Conservation (phyloP, 179 eudicot genomes). For the Pouteria campechiana region DNA sequence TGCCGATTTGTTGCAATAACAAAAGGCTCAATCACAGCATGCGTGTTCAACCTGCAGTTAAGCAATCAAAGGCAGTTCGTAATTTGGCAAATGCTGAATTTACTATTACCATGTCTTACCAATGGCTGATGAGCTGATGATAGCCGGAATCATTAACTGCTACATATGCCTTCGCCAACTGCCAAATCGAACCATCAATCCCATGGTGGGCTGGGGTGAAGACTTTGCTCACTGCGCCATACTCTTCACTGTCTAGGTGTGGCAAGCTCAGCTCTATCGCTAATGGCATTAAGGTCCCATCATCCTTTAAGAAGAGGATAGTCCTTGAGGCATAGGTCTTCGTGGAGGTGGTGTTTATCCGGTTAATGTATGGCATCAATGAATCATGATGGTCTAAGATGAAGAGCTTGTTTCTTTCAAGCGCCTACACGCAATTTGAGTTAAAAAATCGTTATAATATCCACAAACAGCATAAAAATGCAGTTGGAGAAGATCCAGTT, state of each 20-base stretch:
- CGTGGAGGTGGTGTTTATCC: conserved; percentile 43
- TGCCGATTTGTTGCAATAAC: conserved; percentile 70
- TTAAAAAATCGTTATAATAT: too few relatives aligned
- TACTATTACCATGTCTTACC: conserved; percentile 21
- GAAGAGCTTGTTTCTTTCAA: conserved; percentile 35
- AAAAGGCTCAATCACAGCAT: conserved; percentile 69
- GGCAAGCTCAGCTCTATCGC: conserved; percentile 72
- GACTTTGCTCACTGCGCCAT: conserved; percentile 42
- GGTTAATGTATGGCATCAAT: conserved; percentile 54
- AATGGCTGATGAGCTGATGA: conserved; percentile 79
- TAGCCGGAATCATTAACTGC: conserved; percentile 58
- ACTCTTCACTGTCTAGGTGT: conserved; percentile 33
- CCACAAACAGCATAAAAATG: too few relatives aligned
- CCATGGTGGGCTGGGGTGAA: conserved; percentile 48
- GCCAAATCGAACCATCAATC: conserved; percentile 52
- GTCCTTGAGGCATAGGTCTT: conserved; percentile 69
- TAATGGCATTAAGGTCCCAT: conserved; percentile 65
- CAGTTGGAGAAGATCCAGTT: too few relatives aligned
- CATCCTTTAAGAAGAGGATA: conserved; percentile 48
- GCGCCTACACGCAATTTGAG: too few relatives aligned
- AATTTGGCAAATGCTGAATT: not conserved
- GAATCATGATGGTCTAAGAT: conserved; percentile 61
- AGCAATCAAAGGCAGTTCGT: not conserved
- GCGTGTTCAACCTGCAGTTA: conserved; percentile 56
- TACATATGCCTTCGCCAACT: conserved; percentile 70